These are phyloP conservation scores for Floccularia luteovirens DNA, from an alignment of 768 basidiomycete species.

Conservation along the genomic window DNA sequence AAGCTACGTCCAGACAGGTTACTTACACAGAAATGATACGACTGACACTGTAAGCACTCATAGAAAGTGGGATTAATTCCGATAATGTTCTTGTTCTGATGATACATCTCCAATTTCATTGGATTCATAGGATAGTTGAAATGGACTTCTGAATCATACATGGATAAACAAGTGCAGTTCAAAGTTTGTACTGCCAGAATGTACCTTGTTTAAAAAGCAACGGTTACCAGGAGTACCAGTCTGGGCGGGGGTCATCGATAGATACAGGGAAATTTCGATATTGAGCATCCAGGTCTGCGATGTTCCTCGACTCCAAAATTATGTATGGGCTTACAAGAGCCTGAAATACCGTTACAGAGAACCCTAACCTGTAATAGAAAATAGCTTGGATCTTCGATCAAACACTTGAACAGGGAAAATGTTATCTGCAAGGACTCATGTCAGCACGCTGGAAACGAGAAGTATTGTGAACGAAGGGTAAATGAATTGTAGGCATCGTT, in stretches of 20 bases:
- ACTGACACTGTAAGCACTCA: slow-evolving; percentile 90
- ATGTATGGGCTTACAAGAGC: slow-evolving; percentile 83
- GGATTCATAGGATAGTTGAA: slow-evolving; percentile 97
- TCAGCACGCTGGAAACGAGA: slow-evolving; percentile 77
- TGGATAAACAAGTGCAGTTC: slow-evolving; percentile 1
- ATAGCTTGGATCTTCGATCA: slow-evolving; percentile 2
- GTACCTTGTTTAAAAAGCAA: slow-evolving; percentile 94
- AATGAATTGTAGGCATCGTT: slow-evolving; percentile 47
- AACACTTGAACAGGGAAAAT: slow-evolving; percentile 88
- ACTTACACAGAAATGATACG: too few species aligned
- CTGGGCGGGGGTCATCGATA: slow-evolving; percentile 85
- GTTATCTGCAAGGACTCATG: slow-evolving; percentile 45
- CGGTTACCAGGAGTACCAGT: slow-evolving; percentile 99
- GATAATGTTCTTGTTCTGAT: slow-evolving; percentile 99
- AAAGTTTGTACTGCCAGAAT: slow-evolving; percentile 10
- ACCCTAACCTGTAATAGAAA: slow-evolving; percentile 63
- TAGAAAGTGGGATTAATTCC: slow-evolving; percentile 99
- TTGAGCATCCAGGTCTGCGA: slow-evolving; percentile 62
- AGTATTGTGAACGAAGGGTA: slow-evolving; percentile 80
- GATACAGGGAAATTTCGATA: slow-evolving; percentile 96
- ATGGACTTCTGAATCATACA: slow-evolving; percentile 59
- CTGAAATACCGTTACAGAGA: slow-evolving; percentile 81
- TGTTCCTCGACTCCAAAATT: slow-evolving; percentile 67
- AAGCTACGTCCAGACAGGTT: too few species aligned
- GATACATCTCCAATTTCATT: slow-evolving; percentile 95